Percentiles rank a stretch among this genome's conserved stretches.
phyloP scores from a whole-genome alignment of 2,329 filamentous ascomycete species.

The Chrysoporthe puriensis region DNA sequence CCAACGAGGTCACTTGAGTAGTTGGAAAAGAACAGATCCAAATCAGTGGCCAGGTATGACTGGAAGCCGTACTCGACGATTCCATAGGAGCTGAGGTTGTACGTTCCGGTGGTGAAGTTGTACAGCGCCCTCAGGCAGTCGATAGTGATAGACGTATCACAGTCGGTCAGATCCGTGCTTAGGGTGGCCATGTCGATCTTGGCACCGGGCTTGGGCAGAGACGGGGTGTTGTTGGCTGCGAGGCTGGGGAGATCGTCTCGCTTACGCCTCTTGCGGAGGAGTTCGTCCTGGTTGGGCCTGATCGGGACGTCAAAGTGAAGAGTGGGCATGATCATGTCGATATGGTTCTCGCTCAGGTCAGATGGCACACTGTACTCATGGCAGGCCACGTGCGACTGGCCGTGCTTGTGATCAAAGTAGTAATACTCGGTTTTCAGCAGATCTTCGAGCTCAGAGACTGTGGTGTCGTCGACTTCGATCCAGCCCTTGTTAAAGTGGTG shows the following conservation, averaged over 20 bases:
- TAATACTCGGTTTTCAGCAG: constrained; percentile 28
- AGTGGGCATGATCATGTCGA: constrained; percentile 27
- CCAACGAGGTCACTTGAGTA: constrained; percentile 22
- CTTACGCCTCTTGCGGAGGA: constrained; percentile 22
- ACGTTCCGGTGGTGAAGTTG: constrained; percentile 19
- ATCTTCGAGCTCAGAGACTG: constrained; percentile 24
- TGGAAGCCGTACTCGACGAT: constrained; percentile 29
- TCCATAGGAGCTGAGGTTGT: constrained; percentile 26
- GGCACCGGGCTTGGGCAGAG: constrained; percentile 24
- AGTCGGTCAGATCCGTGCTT: constrained; percentile 21
- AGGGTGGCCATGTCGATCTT: constrained; percentile 21
- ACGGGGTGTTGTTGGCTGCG: constrained; percentile 22
- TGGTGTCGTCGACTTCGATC: constrained; percentile 26
- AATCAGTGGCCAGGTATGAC: constrained; percentile 23
- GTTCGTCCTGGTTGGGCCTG: constrained; percentile 13
- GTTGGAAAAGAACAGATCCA: constrained; percentile 26
- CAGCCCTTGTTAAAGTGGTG: constrained; percentile 25
- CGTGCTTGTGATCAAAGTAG: constrained; percentile 24
- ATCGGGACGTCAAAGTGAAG: constrained; percentile 25
- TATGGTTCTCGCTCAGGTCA: constrained; percentile 22
- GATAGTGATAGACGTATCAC: constrained; percentile 23
- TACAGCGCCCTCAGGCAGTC: constrained; percentile 28
- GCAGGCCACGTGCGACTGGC: constrained; percentile 24
- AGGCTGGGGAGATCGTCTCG: constrained; percentile 18
- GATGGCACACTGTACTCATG: constrained; percentile 26